Conservation (phyloP, 495 filamentous ascomycete species). For the Neurospora tetraspora region DNA sequence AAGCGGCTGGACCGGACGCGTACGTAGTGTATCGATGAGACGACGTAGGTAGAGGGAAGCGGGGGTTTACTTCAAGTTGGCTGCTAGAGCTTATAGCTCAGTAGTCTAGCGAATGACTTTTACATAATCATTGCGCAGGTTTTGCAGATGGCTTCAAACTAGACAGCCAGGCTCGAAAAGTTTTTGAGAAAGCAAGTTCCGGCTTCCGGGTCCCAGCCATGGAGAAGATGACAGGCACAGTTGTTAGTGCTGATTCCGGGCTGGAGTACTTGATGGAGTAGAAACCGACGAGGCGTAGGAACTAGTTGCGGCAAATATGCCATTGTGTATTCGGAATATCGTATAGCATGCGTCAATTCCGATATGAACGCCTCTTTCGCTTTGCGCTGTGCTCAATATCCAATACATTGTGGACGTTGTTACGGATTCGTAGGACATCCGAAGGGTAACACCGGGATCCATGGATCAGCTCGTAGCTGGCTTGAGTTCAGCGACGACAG, state of each 20-base stretch:
- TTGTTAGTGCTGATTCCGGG: not conserved
- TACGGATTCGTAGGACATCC: not conserved
- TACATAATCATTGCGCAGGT: not conserved
- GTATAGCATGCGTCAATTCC: not conserved
- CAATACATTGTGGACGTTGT: not conserved
- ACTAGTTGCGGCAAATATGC: not conserved
- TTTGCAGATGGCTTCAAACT: not conserved
- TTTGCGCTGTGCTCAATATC: not conserved
- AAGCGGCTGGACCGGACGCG: slow-evolving; percentile 4
- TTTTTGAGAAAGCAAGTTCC: not conserved
- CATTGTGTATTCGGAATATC: not conserved
- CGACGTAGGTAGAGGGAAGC: not conserved
- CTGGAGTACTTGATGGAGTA: not conserved
- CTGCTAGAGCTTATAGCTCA: not conserved
- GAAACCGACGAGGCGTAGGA: not conserved
- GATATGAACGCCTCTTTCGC: not conserved
- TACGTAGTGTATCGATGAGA: not conserved
- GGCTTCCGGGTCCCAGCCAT: not conserved
- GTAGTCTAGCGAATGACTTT: not conserved
- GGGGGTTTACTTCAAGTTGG: not conserved
- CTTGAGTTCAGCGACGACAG: not conserved
- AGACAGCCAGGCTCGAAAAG: not conserved
- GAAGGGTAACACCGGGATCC: not conserved
- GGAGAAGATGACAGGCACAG: not conserved
- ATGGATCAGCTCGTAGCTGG: not conserved